Conservation (phyloP, 495 filamentous ascomycete species). For the Patellaria atrata region DNA sequence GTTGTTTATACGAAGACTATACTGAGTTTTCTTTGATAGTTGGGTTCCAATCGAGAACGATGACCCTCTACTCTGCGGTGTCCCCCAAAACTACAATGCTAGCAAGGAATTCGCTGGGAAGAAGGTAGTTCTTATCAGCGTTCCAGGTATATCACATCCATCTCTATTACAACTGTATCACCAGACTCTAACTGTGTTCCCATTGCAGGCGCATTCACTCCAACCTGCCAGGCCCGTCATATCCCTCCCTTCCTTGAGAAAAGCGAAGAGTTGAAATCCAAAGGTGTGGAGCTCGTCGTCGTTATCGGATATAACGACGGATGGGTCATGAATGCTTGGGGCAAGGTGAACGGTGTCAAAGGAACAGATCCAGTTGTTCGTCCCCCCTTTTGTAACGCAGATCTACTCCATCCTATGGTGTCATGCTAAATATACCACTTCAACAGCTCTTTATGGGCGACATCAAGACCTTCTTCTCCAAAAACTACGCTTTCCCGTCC, state of each 20-base stretch:
- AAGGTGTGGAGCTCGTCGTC: conserved; percentile 75
- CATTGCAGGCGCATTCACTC: conserved; percentile 70
- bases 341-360: conserved; percentile 78
- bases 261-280: conserved; percentile 53
- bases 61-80: conserved; percentile 52
- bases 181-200: not conserved
- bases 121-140: conserved; percentile 81
- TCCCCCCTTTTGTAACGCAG: too few relatives aligned
- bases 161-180: conserved; percentile 1
- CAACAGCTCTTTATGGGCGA: conserved; percentile 75
- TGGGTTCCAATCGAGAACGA: conserved; percentile 27
- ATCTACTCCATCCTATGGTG: too few relatives aligned
- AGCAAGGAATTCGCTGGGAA: conserved; percentile 76
- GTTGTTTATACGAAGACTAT: not conserved
- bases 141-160: conserved; percentile 44
- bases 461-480: conserved; percentile 59
- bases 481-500: conserved; percentile 67
- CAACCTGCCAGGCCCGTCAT: conserved; percentile 77
- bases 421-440: not conserved
- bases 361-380: conserved; percentile 37
- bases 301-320: conserved; percentile 84
- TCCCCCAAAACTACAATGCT: conserved; percentile 66
- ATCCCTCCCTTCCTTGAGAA: conserved; percentile 75
- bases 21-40: conserved; percentile 14
- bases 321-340: conserved; percentile 91